phyloP scores from a whole-genome alignment of 2,329 filamentous ascomycete genomes.

The Tolypocladium album region DNA sequence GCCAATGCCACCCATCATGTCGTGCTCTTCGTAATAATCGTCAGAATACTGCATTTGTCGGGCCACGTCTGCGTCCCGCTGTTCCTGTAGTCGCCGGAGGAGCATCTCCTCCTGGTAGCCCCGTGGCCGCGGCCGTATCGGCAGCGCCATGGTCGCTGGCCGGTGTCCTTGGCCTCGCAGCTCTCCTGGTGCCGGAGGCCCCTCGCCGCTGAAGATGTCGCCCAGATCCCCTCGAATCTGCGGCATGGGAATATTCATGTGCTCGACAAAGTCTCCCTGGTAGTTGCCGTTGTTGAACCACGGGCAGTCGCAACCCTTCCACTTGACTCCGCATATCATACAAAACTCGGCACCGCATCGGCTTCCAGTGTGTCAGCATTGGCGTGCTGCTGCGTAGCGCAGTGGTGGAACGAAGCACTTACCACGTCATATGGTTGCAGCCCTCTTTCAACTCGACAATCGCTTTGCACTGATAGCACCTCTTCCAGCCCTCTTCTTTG shows the following conservation, averaged over 20 bases:
- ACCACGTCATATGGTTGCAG: conserved; percentile 85
- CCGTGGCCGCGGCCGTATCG: conserved; percentile 12
- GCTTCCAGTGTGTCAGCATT: conserved; percentile 21
- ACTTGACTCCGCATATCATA: conserved; percentile 71
- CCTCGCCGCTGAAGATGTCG: conserved; percentile 8
- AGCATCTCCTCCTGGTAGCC: conserved; percentile 37
- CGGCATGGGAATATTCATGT: conserved; percentile 37
- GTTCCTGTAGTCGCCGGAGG: conserved; percentile 34
- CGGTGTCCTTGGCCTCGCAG: conserved; percentile 10
- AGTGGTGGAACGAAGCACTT: conserved; percentile 18
- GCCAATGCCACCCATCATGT: conserved; percentile 19
- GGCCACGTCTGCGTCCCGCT: conserved; percentile 28
- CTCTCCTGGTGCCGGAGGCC: conserved; percentile 19
- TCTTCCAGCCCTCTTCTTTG: conserved; percentile 60
- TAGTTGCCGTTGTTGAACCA: conserved; percentile 58
- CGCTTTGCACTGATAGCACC: conserved; percentile 62
- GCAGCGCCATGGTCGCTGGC: conserved; percentile 7
- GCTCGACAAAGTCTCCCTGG: conserved; percentile 43
- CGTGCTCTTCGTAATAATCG: conserved; percentile 29
- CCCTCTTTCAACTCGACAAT: conserved; percentile 74
- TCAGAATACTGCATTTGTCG: conserved; percentile 15
- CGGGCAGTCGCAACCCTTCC: conserved; percentile 75
- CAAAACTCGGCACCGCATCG: conserved; percentile 79
- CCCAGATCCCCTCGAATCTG: conserved; percentile 13
- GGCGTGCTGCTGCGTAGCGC: not conserved